Percentiles rank a stretch among this genome's conserved stretches.
phyloP scores from a whole-genome alignment of 768 basidiomycete species.

The Amyloporia xantha region DNA sequence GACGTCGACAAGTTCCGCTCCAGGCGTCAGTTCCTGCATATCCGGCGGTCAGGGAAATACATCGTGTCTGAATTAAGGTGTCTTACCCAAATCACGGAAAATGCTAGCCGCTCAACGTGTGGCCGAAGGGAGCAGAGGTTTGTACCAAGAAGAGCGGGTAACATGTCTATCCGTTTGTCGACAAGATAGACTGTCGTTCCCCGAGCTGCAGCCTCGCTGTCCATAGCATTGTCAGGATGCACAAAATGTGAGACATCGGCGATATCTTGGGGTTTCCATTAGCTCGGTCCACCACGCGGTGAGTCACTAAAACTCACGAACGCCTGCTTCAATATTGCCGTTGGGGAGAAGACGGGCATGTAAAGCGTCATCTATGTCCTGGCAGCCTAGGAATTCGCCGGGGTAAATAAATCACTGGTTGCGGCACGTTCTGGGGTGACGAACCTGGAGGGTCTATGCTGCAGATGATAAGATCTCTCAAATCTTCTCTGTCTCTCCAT shows the following conservation, averaged over 20 bases:
- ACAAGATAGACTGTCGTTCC: conserved; percentile 98
- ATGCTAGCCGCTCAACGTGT: conserved; percentile 89
- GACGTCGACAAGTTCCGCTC: conserved; percentile 85
- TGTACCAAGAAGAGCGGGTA: conserved; percentile 88
- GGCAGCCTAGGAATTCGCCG: conserved; percentile 55
- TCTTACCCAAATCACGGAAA: conserved; percentile 90
- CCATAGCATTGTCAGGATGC: conserved; percentile 89
- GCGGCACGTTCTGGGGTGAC: conserved; percentile 8
- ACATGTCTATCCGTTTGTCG: conserved; percentile 98
- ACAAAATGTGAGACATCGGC: conserved; percentile 99
- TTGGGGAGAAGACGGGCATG: conserved; percentile 85
- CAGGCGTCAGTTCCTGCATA: conserved; percentile 76
- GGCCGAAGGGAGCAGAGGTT: conserved; percentile 93
- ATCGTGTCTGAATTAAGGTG: conserved; percentile 3
- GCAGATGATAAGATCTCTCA: conserved; percentile 81
- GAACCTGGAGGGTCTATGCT: conserved; percentile 94
- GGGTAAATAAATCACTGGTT: not conserved
- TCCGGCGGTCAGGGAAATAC: conserved; percentile 1
- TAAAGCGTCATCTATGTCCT: conserved; percentile 97
- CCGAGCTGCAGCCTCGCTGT: conserved; percentile 88
- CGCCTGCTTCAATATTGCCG: conserved; percentile 94
- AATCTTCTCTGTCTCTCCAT: conserved; percentile 85
- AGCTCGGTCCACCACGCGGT: not conserved
- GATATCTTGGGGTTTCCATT: conserved; percentile 56
- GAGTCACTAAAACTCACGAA: conserved; percentile 61